Base-by-base conservation (phyloP, 129 eudicot species). In the Lactuca sativa region DNA sequence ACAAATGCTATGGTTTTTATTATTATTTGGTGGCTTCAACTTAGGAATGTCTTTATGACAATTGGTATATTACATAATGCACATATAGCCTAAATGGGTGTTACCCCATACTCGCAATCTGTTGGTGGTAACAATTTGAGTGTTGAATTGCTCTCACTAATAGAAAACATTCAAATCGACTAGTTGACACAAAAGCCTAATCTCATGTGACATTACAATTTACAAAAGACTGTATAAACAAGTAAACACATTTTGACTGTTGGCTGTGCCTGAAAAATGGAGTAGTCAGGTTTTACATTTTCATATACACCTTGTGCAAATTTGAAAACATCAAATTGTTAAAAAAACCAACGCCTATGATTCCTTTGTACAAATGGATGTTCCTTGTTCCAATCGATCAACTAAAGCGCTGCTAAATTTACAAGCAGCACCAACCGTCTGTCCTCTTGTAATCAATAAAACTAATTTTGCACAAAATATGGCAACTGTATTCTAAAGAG, bases 51-150 rank as follows among this genome's bases (percentile, higher is more conserved):
- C 30, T 25, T 25, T 1, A 25, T 25, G 30, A 30, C 14, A 60
- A 25, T 11, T n/a, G 5, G 11, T 41, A 10, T 30, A 13, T 25
- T 44, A 65, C 70, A 38, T 51, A 3, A 4, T 38, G 11, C 41
- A 9, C n/a, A n/a, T n/a, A n/a, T 16, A 62, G 17, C 3, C 16
- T 37, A 53, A 9, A 47, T 6, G 15, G 30, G 13, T 25, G 57
- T 61, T 61, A 55, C 59, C 21, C 78, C 65, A 56, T 74, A 83
- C 53, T 81, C 75, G 72, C 96, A 89, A 36, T 74, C 64, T 31
- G 85, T n/a, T 63, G 25, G 43, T 89, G 98, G 81, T 80, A 89
- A 64, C 96, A 92, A 59, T 89, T 86, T 7, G 96, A 84, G 69
- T 80, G 83, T 66, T 71, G 78, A 57, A 89, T 89, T 36, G 96